phyloP scores from a whole-genome alignment of 805 yeast genomes.

The Starmerella apicola region DNA sequence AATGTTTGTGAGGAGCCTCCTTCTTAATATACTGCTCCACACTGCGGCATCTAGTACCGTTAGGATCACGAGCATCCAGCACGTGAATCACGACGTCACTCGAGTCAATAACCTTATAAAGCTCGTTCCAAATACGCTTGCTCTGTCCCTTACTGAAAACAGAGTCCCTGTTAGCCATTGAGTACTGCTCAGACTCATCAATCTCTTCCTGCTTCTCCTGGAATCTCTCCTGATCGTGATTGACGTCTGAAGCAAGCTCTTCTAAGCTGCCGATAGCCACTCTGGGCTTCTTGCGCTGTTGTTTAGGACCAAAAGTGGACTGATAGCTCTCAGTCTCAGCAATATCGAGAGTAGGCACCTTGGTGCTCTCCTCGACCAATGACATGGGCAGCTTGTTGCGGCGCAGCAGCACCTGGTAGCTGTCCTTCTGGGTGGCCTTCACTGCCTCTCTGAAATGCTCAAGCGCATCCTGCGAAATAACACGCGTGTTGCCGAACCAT shows the following conservation, averaged over 20 bases:
- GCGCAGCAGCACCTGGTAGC: slow-evolving; percentile 73
- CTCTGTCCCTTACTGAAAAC: slow-evolving; percentile 96
- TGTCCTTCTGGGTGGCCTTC: slow-evolving; percentile 70
- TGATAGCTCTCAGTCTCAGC: slow-evolving; percentile 78
- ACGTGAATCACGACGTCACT: slow-evolving; percentile 96
- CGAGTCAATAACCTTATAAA: slow-evolving; percentile 92
- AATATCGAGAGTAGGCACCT: slow-evolving; percentile 66
- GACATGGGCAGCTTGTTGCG: slow-evolving; percentile 95
- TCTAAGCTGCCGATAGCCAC: slow-evolving; percentile 64
- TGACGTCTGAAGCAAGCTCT: slow-evolving; percentile 54
- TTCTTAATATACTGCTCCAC: slow-evolving; percentile 87
- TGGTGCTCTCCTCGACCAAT: slow-evolving; percentile 65
- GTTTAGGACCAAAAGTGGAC: slow-evolving; percentile 84
- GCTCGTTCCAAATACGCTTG: slow-evolving; percentile 95
- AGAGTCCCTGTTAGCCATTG: slow-evolving; percentile 86
- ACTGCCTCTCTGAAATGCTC: slow-evolving; percentile 88
- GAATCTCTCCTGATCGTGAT: slow-evolving; percentile 46
- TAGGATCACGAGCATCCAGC: slow-evolving; percentile 92
- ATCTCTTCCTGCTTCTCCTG: slow-evolving; percentile 53
- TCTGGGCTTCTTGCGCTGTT: slow-evolving; percentile 85
- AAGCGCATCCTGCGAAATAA: slow-evolving; percentile 91
- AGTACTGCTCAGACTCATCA: slow-evolving; percentile 56
- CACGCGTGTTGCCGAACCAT: slow-evolving; percentile 97
- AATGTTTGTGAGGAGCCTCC: slow-evolving; percentile 93
- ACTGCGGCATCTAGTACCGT: slow-evolving; percentile 87